phyloP scores from a whole-genome alignment of 2,329 filamentous ascomycete species.

The Fonsecaea erecta region DNA sequence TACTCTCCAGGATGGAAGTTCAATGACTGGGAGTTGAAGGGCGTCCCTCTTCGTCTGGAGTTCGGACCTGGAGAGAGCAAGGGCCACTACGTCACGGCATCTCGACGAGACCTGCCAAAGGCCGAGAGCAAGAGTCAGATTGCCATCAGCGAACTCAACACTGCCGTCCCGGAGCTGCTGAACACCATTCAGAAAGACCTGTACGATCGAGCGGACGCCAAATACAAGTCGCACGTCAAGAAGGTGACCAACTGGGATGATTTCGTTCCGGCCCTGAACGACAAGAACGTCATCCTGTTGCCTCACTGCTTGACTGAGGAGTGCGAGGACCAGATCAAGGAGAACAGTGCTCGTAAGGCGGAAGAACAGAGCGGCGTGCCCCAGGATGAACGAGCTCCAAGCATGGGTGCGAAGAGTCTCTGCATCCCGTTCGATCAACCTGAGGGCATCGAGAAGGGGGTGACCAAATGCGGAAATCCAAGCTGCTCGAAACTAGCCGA shows the following conservation, averaged over 20 bases:
- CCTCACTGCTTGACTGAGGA: conserved; percentile 82
- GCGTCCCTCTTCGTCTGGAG: conserved; percentile 90
- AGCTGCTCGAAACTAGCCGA: conserved; percentile 77
- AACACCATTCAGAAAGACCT: conserved; percentile 89
- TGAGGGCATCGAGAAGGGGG: conserved; percentile 73
- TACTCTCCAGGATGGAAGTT: conserved; percentile 98
- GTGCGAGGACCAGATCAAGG: conserved; percentile 95
- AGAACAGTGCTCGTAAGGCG: conserved; percentile 77
- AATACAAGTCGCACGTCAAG: conserved; percentile 80
- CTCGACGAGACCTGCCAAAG: conserved; percentile 77
- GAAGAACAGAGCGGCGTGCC: conserved; percentile 65
- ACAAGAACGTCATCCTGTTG: conserved; percentile 90
- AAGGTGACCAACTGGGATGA: conserved; percentile 86
- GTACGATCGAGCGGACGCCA: conserved; percentile 72
- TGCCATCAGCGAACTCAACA: conserved; percentile 72
- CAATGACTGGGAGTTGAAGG: conserved; percentile 97
- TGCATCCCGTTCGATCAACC: conserved; percentile 88
- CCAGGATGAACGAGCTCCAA: conserved; percentile 73
- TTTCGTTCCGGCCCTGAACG: conserved; percentile 85
- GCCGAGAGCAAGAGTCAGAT: conserved; percentile 68
- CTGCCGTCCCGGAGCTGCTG: conserved; percentile 77
- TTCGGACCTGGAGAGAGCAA: conserved; percentile 94
- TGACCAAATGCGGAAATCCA: conserved; percentile 91
- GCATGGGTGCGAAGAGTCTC: conserved; percentile 76
- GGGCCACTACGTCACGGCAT: conserved; percentile 80